Percentiles rank a stretch among this genome's conserved stretches.
Conservation (phyloP, 805 yeast species). For the Monosporozyma siamensis region DNA sequence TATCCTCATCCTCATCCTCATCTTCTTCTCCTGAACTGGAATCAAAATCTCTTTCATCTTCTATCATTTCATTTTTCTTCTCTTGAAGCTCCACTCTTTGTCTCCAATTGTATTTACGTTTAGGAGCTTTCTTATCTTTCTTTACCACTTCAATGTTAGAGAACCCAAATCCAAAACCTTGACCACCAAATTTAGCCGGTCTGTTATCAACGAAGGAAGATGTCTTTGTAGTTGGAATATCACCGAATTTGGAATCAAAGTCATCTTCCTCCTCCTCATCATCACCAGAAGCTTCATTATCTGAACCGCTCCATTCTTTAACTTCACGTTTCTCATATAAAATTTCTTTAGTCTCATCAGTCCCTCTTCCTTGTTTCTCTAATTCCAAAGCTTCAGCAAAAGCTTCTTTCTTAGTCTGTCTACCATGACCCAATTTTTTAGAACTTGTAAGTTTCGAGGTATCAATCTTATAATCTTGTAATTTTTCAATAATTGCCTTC, state of each 20-base stretch:
- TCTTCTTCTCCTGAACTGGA: conserved; percentile 30
- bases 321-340: conserved; percentile 62
- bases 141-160: conserved; percentile 42
- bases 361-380: conserved; percentile 62
- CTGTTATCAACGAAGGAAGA: conserved; percentile 62
- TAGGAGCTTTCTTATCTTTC: conserved; percentile 26
- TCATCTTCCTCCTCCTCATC: conserved; percentile 22
- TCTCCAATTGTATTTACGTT: conserved; percentile 70
- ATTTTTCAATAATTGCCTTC: conserved; percentile 61
- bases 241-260: conserved; percentile 22
- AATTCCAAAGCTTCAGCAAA: conserved; percentile 65
- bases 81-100: conserved; percentile 41
- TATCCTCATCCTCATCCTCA: conserved; percentile 17
- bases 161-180: conserved; percentile 66
- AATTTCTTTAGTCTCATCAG: conserved; percentile 50
- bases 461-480: conserved; percentile 56
- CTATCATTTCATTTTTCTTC: conserved; percentile 35
- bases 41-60: conserved; percentile 55
- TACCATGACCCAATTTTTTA: conserved; percentile 69
- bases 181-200: conserved; percentile 50
- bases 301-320: conserved; percentile 48
- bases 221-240: conserved; percentile 7
- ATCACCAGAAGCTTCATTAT: conserved; percentile 15
- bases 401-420: conserved; percentile 55
- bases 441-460: conserved; percentile 61